Evolutionary conservation across 345 rosid genomes (phyloP), one percentile per base, ranked within the genome.

Genomic region (Firmiana major): DNA sequence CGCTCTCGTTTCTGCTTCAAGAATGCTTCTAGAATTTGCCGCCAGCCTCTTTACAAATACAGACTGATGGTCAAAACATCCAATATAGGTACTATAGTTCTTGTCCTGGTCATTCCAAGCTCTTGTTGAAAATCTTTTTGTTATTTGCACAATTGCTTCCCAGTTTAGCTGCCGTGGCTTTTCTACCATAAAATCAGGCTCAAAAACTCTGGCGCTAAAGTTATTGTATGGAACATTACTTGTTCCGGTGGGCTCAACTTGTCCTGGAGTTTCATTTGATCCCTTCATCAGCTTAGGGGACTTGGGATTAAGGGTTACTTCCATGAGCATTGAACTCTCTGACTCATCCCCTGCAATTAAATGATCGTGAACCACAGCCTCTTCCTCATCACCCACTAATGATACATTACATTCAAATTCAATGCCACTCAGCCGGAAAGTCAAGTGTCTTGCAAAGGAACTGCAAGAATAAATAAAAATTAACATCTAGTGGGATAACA

Each of bases 1-100:
- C 22, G 88, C 88, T 69, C 69, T 79, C 80, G 22, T 79, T 79
- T 85, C 84, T 49, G 83, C 84, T 71, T 77, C 83, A 45, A 85
- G 81, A 71, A 83, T 62, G 77, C 54, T 6, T 13, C 6, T 8
- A 17, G 54, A 66, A 67, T 36, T 31, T 71, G 63, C 78, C 11
- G 3, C 22, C 64, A 74, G 75, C 71, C 71, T 81, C 73, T 75
- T 79, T 17, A 81, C 78, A 43, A 81, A 34, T 58, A 85, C 80
- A 49, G 67, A 15, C 5, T 49, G 78, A 28, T 75, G 28, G 31
- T 62, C n/a, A 13, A 64, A 48, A 40, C 68, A 73, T 34, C 86
- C 86, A 42, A n/a, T 26, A 13, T 77, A 83, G 11, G 62, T 46
- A 22, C 22, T 40, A 38, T 21, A 79, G 64, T 63, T 75, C 63